Conservation (phyloP, 768 basidiomycete species). For the Asterophora lycoperdoides region DNA sequence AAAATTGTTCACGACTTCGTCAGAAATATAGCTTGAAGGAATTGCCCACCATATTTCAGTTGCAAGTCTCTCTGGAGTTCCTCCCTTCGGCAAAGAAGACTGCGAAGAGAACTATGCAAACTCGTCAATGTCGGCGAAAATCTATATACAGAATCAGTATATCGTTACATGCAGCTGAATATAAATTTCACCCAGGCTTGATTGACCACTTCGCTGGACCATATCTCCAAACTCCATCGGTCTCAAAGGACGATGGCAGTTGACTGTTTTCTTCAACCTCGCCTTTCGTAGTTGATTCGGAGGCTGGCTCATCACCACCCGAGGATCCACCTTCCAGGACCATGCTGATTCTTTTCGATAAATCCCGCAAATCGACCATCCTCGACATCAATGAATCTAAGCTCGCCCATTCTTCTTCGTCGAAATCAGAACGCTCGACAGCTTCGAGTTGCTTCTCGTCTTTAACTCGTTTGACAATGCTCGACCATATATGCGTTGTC, state of each 20-base stretch:
- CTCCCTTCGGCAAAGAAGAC: constrained; percentile 42
- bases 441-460: constrained; percentile 55
- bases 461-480: constrained; percentile 45
- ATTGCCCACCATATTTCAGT: constrained; percentile 45
- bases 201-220: constrained; percentile 51
- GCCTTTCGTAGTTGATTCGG: neutral
- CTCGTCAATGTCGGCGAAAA: constrained; percentile 52
- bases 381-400: constrained; percentile 50
- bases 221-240: constrained; percentile 21
- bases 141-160: constrained; percentile 30
- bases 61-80: constrained; percentile 54
- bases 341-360: constrained; percentile 53
- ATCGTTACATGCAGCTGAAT: neutral
- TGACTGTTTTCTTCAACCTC: neutral
- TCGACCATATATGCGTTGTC: constrained; percentile 58
- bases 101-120: constrained; percentile 46
- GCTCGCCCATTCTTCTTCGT: constrained; percentile 47
- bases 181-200: constrained; percentile 52
- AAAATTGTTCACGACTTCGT: constrained; percentile 1
- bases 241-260: neutral
- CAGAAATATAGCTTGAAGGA: neutral
- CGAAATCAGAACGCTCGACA: constrained; percentile 26
- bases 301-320: constrained; percentile 16
- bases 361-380: constrained; percentile 44
- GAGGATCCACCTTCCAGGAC: constrained; percentile 20